Percentiles rank a stretch among this genome's conserved stretches.
Evolutionary conservation across 2,329 filamentous ascomycete species (phyloP).

Genomic region (Passalora sequoiae): DNA sequence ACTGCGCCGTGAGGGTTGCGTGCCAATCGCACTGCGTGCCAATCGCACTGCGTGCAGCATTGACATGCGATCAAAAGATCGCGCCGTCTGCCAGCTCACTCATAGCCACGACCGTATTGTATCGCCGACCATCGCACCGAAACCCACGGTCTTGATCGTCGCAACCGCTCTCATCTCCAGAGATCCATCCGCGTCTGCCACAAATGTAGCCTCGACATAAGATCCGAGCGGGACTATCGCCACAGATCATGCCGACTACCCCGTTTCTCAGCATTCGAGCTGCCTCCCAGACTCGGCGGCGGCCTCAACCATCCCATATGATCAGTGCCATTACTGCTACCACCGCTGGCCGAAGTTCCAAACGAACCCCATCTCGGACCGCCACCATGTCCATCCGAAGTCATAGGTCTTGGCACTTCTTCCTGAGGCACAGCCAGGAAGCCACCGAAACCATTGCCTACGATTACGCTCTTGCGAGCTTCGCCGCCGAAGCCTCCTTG

Average conservation of each 20-base stretch:
- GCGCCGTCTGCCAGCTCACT: too few relatives aligned
- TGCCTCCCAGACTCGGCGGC: slow-evolving; percentile 28
- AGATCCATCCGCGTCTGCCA: background rate
- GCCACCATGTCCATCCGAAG: slow-evolving; percentile 21
- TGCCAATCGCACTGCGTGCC: background rate
- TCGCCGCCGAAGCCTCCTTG: slow-evolving; percentile 47
- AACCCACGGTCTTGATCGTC: background rate
- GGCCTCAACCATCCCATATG: slow-evolving; percentile 26
- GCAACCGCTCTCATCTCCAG: background rate
- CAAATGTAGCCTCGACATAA: background rate
- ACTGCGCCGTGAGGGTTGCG: too few relatives aligned
- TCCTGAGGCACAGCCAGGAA: slow-evolving; percentile 60
- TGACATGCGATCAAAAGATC: too few relatives aligned
- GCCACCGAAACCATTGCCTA: slow-evolving; percentile 62
- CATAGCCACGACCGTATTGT: background rate
- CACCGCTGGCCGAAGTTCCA: background rate
- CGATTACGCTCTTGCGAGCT: slow-evolving; percentile 57
- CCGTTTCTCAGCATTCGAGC: slow-evolving; percentile 23
- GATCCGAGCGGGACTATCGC: slow-evolving; percentile 16
- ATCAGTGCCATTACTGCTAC: slow-evolving; percentile 7
- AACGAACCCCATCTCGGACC: slow-evolving; percentile 17
- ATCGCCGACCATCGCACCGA: background rate
- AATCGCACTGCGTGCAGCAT: too few relatives aligned
- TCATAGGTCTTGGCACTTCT: slow-evolving; percentile 35
- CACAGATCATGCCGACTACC: slow-evolving; percentile 34